These are phyloP conservation scores for Citropsis articulata DNA, from an alignment of 345 rosid genomes.

Conservation along the genomic window DNA sequence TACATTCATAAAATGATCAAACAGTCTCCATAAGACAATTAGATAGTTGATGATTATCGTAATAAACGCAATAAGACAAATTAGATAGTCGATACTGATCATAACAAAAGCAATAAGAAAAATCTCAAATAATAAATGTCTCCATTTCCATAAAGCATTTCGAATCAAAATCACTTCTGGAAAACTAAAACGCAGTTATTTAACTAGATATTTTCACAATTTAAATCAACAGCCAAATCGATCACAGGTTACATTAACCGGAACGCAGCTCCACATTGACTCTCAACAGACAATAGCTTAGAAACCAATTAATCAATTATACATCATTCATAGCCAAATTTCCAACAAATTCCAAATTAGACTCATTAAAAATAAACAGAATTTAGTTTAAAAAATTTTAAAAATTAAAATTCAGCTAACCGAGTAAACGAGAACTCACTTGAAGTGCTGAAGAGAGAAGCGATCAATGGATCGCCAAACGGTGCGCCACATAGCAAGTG, in stretches of 20 bases:
- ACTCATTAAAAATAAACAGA: not conserved
- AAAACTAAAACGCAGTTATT: not conserved
- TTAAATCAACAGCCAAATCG: not conserved
- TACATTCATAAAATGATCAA: conserved; percentile 17
- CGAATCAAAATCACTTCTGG: not conserved
- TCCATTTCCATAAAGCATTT: not conserved
- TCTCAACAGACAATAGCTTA: not conserved
- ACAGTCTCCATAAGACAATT: not conserved
- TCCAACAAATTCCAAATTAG: not conserved
- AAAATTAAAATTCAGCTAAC: not conserved
- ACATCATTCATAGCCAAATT: not conserved
- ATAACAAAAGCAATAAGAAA: not conserved
- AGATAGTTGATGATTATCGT: not conserved
- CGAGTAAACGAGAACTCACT: conserved; percentile 21
- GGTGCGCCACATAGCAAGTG: conserved; percentile 43
- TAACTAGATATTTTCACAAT: not conserved
- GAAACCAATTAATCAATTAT: not conserved
- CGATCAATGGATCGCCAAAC: conserved; percentile 64
- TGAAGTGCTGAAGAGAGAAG: conserved; percentile 62
- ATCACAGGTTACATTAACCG: not conserved
- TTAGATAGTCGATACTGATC: not conserved
- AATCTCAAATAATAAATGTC: not conserved
- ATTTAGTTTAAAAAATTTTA: not conserved
- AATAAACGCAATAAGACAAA: not conserved
- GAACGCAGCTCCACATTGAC: not conserved